phyloP scores from a whole-genome alignment of 2,329 filamentous ascomycete species.

The Fusarium floridanum region DNA sequence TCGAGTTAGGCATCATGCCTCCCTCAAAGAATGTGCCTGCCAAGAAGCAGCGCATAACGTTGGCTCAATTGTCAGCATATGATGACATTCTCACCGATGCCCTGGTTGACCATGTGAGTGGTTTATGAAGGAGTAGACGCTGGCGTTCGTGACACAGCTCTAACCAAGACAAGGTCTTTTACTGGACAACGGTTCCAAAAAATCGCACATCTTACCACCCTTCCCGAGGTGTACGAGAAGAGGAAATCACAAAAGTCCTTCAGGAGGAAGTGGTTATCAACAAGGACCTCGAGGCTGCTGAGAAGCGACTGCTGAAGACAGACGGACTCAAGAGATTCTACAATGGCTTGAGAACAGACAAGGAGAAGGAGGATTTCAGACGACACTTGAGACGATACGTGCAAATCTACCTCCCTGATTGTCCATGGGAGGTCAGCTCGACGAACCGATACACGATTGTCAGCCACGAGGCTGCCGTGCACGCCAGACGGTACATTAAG shows the following conservation, averaged over 20 bases:
- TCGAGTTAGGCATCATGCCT: constrained; percentile 50
- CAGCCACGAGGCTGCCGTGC: constrained; percentile 88
- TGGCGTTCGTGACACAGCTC: constrained; percentile 25
- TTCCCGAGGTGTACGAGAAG: constrained; percentile 80
- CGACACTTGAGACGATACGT: constrained; percentile 91
- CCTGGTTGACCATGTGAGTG: constrained; percentile 90
- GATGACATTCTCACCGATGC: constrained; percentile 97
- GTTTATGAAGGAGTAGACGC: constrained; percentile 8
- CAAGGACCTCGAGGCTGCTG: constrained; percentile 78
- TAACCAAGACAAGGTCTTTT: constrained; percentile 77
- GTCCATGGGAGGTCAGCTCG: constrained; percentile 89
- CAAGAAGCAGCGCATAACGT: constrained; percentile 81
- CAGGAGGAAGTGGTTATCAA: constrained; percentile 78
- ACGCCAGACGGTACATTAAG: constrained; percentile 82
- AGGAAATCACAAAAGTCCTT: constrained; percentile 71
- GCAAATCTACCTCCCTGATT: constrained; percentile 92
- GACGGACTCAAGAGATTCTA: constrained; percentile 80
- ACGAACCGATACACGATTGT: constrained; percentile 96
- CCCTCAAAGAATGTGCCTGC: constrained; percentile 51
- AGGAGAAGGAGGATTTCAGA: constrained; percentile 88
- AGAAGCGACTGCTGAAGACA: constrained; percentile 78
- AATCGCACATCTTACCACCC: constrained; percentile 89
- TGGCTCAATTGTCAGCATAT: constrained; percentile 90
- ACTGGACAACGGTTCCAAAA: constrained; percentile 97
- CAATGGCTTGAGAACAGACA: constrained; percentile 75